Evolutionary conservation across 23 red algal genomes (phyloP), one percentile per base, ranked within the genome.

Genomic region (Gracilaria caudata): DNA sequence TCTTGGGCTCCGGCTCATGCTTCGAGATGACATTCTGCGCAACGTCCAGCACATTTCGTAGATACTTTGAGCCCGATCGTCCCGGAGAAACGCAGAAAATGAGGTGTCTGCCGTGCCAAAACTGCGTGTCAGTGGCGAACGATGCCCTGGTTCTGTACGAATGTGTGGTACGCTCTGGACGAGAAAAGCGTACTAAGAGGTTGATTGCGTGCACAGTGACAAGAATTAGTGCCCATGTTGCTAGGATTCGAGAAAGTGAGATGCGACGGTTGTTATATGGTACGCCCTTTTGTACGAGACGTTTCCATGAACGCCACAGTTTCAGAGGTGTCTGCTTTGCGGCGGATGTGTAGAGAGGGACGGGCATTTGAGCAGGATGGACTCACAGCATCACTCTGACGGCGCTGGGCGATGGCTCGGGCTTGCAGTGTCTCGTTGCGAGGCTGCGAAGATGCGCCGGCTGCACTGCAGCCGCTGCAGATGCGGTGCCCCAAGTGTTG

Each of bases 81-180:
- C 92, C 92, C 24, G 83, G 83, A 41, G 81, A 87, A 63, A 88
- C 83, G 49, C 76, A 86, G 57, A 94, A 94, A 39, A 88, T 82
- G 36, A 94, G 56, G 35, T 80, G 80, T 10, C 82, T 26, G 34
- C 41, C 73, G 16, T 80, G 68, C 51, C 77, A 94, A 35, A 94
- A 94, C 0, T 65, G 63, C 3, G 40, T 51, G 63, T 73, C 82
- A 19, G 65, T 24, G 9, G 66, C 66, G 38, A 41, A 71, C 29
- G 65, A 71, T 17, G 65, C 29, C 65, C 33, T 71, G 29, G 65
- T 71, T 71, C 65, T 71, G 14, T 71, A 71, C 32, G 65, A 39
- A 36, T 6, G 65, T 2, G 65, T 13, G 65, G 32, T 19, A 8
- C 26, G 65, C 9, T 39, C 3, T 8, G 57, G 57, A 11, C 23